phyloP scores from a whole-genome alignment of 2,329 filamentous ascomycete species.

The Talaromyces rugulosus region DNA sequence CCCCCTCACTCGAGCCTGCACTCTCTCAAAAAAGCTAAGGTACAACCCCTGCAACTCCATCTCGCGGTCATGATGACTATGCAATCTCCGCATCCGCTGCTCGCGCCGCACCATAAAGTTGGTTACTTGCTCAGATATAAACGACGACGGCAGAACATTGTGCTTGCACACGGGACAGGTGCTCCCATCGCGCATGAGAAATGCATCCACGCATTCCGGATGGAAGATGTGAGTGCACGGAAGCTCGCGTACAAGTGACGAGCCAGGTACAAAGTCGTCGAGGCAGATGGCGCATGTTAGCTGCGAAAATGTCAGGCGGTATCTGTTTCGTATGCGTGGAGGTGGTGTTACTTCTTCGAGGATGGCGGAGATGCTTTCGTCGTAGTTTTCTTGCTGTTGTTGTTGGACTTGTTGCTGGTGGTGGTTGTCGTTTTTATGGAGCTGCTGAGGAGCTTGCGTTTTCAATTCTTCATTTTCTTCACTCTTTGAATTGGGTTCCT shows the following conservation, averaged over 20 bases:
- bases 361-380: slow-evolving; percentile 9
- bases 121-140: slow-evolving; percentile 65
- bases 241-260: slow-evolving; percentile 75
- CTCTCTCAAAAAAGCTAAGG: neutral
- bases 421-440: neutral
- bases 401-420: neutral
- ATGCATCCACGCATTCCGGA: slow-evolving; percentile 83
- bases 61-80: neutral
- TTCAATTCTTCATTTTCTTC: neutral
- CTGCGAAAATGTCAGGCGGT: slow-evolving; percentile 57
- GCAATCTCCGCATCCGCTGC: slow-evolving; percentile 54
- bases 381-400: neutral
- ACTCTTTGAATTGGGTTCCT: neutral
- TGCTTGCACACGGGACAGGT: slow-evolving; percentile 90
- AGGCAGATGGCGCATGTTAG: slow-evolving; percentile 87
- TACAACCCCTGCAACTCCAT: neutral
- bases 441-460: neutral
- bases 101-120: slow-evolving; percentile 85
- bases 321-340: slow-evolving; percentile 10
- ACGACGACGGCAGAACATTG: slow-evolving; percentile 67
- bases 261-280: slow-evolving; percentile 67
- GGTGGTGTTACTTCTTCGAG: slow-evolving; percentile 9
- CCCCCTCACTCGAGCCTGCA: neutral
- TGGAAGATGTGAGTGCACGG: slow-evolving; percentile 93
- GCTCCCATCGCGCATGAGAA: slow-evolving; percentile 72